phyloP scores from a whole-genome alignment of 108 stramenopile genomes.

The Cyclotella baltica region DNA sequence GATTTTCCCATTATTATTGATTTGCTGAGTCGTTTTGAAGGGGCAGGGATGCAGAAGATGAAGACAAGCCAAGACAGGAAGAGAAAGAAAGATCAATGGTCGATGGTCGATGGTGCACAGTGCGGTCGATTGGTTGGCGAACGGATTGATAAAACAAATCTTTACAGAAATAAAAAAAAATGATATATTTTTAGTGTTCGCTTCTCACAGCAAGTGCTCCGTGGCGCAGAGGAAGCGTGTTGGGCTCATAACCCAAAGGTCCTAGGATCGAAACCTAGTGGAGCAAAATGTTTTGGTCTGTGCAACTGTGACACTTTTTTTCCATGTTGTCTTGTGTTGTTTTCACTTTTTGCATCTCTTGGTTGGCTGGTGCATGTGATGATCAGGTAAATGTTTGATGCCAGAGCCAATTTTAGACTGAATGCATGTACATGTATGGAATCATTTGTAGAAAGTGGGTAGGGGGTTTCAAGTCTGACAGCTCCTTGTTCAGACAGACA shows the following conservation, averaged over 20 bases:
- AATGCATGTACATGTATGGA: too few relatives aligned
- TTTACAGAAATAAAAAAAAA: neutral
- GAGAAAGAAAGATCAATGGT: neutral
- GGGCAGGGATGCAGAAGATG: neutral
- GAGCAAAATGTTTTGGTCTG: conserved; percentile 46
- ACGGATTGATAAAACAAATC: neutral
- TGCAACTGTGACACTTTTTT: too few relatives aligned
- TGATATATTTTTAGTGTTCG: neutral
- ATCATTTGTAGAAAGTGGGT: too few relatives aligned
- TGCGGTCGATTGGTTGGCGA: neutral
- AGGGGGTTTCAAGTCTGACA: too few relatives aligned
- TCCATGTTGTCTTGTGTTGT: too few relatives aligned
- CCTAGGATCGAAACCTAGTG: conserved; percentile 91
- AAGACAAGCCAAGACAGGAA: neutral
- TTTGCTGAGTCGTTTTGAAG: neutral
- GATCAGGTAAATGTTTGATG: too few relatives aligned
- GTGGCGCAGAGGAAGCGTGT: conserved; percentile 96
- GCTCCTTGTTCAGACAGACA: too few relatives aligned
- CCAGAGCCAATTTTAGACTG: too few relatives aligned
- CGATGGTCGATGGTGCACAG: too few relatives aligned
- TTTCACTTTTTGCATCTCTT: too few relatives aligned
- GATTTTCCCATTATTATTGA: conserved; percentile 40
- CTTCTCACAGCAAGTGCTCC: conserved; percentile 43
- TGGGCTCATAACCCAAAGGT: conserved; percentile 97
- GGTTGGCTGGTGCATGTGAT: too few relatives aligned